Base-by-base conservation (phyloP, 257 asterid genomes). In the Solanum chmielewskii region DNA sequence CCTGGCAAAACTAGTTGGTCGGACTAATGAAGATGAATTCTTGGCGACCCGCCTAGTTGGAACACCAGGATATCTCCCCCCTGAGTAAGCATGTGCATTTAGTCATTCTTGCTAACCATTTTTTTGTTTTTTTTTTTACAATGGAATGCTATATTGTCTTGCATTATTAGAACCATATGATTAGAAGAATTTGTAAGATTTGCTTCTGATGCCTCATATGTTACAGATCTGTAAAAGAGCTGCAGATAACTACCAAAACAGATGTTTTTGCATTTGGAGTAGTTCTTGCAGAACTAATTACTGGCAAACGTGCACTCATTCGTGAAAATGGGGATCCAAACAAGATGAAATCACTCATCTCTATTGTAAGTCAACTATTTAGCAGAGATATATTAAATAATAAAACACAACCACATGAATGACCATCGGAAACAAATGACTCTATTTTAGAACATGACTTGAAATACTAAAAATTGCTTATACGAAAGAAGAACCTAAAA, bases 11-110 rank as follows among this genome's bases (percentile, higher is more conserved):
- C 98, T 96, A 45, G 97, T 96, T 41, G 93, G 94, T 18, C 88
- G 98, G 88, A 91, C 93, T 41, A 91, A 90, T 60, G 98, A 93
- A 83, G 95, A 94, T 23, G 98, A 96, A 86, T 90, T 91, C 71
- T 68, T 93, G 71, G 96, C 94, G 20, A 94, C 98, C 3, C 93
- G 96, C 44, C 91, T 96, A 39, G 98, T 94, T 87, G 98, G 98
- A 33, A 96, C 98, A 29, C 98, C 98, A 0, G 98, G 98, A 89
- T 96, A 96, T 89, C 98, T 94, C 86, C 98, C 98, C 76, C 98
- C 98, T 4, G 98, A 94, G 98, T 94, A 92, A 91, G 96, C 74
- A 88, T 66, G 41, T 9, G 41, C 27, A n/a, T 87, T 62, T 86
- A 49, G 29, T 10, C 31, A 49, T 81, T 80, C 69, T 81, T 81